These are phyloP conservation scores for Bondarzewia mesenterica DNA, from an alignment of 1,284 basidiomycete genomes.

Conservation along the genomic window DNA sequence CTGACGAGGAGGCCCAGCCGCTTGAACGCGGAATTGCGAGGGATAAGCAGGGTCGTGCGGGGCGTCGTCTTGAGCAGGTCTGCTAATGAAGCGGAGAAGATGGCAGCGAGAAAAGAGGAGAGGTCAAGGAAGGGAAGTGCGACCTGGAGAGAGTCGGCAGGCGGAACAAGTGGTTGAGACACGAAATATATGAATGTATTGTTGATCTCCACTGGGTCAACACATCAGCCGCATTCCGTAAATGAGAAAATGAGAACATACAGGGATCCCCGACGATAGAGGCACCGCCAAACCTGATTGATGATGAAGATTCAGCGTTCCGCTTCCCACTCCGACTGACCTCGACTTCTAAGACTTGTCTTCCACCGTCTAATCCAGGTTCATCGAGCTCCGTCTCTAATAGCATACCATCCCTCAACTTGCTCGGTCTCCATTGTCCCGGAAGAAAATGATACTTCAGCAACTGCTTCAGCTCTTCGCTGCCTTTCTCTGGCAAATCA, in stretches of 20 bases:
- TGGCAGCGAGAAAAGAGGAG: slow-evolving; percentile 84
- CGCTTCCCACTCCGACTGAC: slow-evolving; percentile 45
- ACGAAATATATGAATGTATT: slow-evolving; percentile 88
- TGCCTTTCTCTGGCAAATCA: slow-evolving; percentile 57
- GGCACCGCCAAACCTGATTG: slow-evolving; percentile 81
- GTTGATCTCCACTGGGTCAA: slow-evolving; percentile 54
- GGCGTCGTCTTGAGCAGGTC: slow-evolving; percentile 61
- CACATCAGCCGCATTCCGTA: neutral
- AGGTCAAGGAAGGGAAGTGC: slow-evolving; percentile 78
- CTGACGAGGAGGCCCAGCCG: slow-evolving; percentile 80
- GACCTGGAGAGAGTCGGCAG: slow-evolving; percentile 74
- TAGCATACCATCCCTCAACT: slow-evolving; percentile 68
- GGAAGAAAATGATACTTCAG: slow-evolving; percentile 86
- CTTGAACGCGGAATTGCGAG: slow-evolving; percentile 83
- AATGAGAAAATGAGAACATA: slow-evolving; percentile 29
- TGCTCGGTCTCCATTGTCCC: slow-evolving; percentile 61
- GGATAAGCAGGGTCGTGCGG: slow-evolving; percentile 80
- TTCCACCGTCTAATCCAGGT: slow-evolving; percentile 52
- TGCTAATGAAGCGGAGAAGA: slow-evolving; percentile 79
- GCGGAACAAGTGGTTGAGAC: slow-evolving; percentile 76
- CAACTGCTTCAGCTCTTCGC: slow-evolving; percentile 54
- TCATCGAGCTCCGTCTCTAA: slow-evolving; percentile 75
- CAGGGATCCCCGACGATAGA: slow-evolving; percentile 72
- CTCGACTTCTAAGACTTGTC: slow-evolving; percentile 71
- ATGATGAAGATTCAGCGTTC: slow-evolving; percentile 19